A percentile compares a stretch with the other conserved stretches of the same genome.
Evolutionary conservation across 345 rosid species (phyloP).

Genomic region (Populus deltoides): DNA sequence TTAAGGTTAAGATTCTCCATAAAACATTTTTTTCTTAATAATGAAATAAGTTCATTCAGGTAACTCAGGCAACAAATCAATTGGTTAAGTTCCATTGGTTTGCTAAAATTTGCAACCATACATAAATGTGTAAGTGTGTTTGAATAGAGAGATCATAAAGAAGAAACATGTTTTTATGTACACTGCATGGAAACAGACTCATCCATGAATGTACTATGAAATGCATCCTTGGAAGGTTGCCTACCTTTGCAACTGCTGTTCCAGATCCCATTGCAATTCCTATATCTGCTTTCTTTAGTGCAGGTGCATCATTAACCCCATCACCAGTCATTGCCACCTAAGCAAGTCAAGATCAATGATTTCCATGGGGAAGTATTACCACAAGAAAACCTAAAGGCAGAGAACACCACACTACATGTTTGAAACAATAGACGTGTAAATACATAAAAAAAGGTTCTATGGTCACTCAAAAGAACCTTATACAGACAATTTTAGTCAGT

Average conservation of each 20-base stretch:
- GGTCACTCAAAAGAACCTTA: no score
- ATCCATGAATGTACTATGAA: not conserved
- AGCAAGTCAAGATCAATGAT: constrained; percentile 9
- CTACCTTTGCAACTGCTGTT: constrained; percentile 98
- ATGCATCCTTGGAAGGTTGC: not conserved
- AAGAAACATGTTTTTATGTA: not conserved
- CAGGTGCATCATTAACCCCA: constrained; percentile 99
- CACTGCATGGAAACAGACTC: not conserved
- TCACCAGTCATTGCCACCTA: constrained; percentile 99
- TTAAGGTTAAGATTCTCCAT: not conserved
- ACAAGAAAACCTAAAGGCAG: not conserved
- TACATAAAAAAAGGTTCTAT: not conserved
- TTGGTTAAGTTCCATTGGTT: not conserved
- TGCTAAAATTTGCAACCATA: not conserved
- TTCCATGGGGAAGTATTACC: not conserved
- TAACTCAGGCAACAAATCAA: not conserved
- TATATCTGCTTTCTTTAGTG: constrained; percentile 92
- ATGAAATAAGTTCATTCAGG: no score
- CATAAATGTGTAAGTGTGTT: not conserved
- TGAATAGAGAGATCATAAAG: not conserved
- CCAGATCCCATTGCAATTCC: constrained; percentile 99
- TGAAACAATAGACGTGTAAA: not conserved
- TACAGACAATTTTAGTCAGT: no score
- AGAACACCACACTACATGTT: not conserved
- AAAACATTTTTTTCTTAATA: not conserved